Percentiles rank a stretch among this genome's conserved stretches.
These are phyloP conservation scores for Chlorella sp. DNA, from an alignment of 139 green algal species.

Conservation along the genomic window DNA sequence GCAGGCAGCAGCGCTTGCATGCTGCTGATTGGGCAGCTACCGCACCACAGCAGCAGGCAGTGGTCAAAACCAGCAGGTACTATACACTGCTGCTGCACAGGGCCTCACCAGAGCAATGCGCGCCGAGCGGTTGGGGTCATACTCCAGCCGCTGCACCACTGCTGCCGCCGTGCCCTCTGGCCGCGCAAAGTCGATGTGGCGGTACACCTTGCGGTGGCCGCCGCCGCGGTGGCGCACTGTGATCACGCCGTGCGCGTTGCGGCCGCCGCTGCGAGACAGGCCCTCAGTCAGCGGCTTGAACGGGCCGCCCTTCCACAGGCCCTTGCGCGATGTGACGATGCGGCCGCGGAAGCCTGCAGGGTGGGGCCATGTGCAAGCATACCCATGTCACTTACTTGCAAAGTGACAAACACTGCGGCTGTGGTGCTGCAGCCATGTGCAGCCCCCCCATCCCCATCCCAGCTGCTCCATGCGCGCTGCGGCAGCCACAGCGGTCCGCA, in stretches of 20 bases:
- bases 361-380: neutral
- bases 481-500: neutral
- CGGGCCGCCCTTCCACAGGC: slow-evolving; percentile 65
- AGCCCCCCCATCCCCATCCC: neutral
- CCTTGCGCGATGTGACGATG: slow-evolving; percentile 68
- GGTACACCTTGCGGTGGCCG: slow-evolving; percentile 67
- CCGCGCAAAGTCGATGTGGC: slow-evolving; percentile 78
- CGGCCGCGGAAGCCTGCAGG: slow-evolving; percentile 66
- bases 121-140: slow-evolving; percentile 92
- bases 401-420: too few relatives aligned
- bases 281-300: slow-evolving; percentile 72
- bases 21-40: too few relatives aligned
- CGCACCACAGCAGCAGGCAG: too few relatives aligned
- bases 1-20: too few relatives aligned
- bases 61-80: too few relatives aligned
- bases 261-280: slow-evolving; percentile 70
- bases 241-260: slow-evolving; percentile 78
- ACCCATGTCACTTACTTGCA: too few relatives aligned
- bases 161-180: slow-evolving; percentile 19
- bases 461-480: neutral
- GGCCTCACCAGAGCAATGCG: slow-evolving; percentile 84
- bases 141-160: slow-evolving; percentile 90
- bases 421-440: neutral
- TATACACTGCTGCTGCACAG: too few relatives aligned
- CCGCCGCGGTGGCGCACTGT: slow-evolving; percentile 81